Percentiles rank a stretch among this genome's conserved stretches.
Conservation (phyloP, 768 basidiomycete genomes). For the Mycena metata region DNA sequence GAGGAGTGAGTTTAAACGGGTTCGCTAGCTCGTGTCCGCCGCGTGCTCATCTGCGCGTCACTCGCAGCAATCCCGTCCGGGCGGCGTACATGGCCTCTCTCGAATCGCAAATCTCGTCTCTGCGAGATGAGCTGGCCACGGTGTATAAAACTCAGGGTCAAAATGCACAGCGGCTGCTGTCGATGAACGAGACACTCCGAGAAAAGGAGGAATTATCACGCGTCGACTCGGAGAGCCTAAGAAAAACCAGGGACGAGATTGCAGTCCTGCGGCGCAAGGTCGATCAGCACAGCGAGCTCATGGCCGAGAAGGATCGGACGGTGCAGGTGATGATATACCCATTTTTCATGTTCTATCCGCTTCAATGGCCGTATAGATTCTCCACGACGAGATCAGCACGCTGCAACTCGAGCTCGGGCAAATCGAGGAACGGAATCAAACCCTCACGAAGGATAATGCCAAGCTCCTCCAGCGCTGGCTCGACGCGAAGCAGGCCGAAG, state of each 20-base stretch:
- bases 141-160: conserved; percentile 97
- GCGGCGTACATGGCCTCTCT: conserved; percentile 92
- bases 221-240: conserved; percentile 82
- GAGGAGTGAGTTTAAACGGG: conserved; percentile 73
- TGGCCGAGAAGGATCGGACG: conserved; percentile 90
- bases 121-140: conserved; percentile 92
- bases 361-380: conserved; percentile 64
- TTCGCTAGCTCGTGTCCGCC: conserved; percentile 27
- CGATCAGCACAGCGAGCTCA: conserved; percentile 85
- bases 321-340: conserved; percentile 75
- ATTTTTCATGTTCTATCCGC: conserved; percentile 19
- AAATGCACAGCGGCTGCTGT: conserved; percentile 91
- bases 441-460: conserved; percentile 93
- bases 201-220: conserved; percentile 93
- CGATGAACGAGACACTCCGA: conserved; percentile 95
- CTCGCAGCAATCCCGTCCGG: conserved; percentile 83
- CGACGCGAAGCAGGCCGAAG: conserved; percentile 93
- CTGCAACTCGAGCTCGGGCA: conserved; percentile 92
- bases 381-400: conserved; percentile 96
- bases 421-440: conserved; percentile 88
- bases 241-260: conserved; percentile 84
- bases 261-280: conserved; percentile 79
- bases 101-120: conserved; percentile 92
- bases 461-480: conserved; percentile 97
- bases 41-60: conserved; percentile 35